Evolutionary conservation across 345 rosid species (phyloP).

Genomic region (Aquilaria sinensis): DNA sequence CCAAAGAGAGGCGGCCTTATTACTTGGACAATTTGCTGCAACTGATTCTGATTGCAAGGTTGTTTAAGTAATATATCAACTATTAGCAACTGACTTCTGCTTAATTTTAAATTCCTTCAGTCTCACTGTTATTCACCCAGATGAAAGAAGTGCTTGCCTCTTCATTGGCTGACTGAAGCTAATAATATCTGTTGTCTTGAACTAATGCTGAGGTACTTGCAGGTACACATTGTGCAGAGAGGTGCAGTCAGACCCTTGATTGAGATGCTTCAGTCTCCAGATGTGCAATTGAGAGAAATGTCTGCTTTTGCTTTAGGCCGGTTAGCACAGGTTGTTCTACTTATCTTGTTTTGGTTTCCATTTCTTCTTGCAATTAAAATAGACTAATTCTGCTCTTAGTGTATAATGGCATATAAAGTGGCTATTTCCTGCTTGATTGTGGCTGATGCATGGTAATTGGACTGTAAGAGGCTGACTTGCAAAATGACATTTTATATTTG

Average conservation of each 20-base stretch:
- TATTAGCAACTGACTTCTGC: no score
- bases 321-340: slow-evolving; percentile 82
- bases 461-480: no score
- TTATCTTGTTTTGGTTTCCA: slow-evolving; percentile 2
- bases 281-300: slow-evolving; percentile 95
- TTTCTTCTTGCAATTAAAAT: no score
- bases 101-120: no score
- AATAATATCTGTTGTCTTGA: background rate
- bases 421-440: background rate
- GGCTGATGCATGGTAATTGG: background rate
- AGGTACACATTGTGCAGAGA: slow-evolving; percentile 99
- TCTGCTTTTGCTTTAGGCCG: slow-evolving; percentile 99
- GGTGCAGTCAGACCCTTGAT: slow-evolving; percentile 95
- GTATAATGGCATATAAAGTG: slow-evolving; percentile 2
- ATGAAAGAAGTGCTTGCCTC: background rate
- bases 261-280: slow-evolving; percentile 88
- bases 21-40: slow-evolving; percentile 98
- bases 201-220: slow-evolving; percentile 17
- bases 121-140: no score
- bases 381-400: background rate
- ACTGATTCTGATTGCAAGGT: slow-evolving; percentile 99
- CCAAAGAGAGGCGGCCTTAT: slow-evolving; percentile 97
- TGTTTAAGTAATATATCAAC: slow-evolving; percentile 4
- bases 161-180: no score
- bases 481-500: no score